Evolutionary conservation across 495 filamentous ascomycete species (phyloP).

Genomic region (Penicillium salamii): DNA sequence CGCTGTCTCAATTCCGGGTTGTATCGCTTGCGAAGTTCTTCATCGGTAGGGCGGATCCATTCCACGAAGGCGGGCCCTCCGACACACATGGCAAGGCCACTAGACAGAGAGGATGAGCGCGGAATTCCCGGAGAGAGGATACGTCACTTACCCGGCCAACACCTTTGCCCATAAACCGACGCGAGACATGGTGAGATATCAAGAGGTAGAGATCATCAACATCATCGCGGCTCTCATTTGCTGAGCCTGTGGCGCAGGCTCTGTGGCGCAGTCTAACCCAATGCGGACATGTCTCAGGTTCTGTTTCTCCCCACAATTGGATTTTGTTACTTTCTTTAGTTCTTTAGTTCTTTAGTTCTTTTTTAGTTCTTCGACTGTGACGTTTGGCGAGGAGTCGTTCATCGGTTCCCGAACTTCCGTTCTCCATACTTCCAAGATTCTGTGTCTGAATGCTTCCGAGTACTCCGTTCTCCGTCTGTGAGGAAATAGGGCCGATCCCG

Average conservation of each 20-base stretch:
- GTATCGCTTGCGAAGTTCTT: constrained; percentile 89
- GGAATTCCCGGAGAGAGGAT: background rate
- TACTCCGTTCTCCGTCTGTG: no score
- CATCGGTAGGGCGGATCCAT: constrained; percentile 80
- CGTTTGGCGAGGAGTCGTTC: no score
- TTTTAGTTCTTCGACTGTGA: background rate
- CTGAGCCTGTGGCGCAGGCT: constrained; percentile 11
- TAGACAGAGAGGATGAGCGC: constrained; percentile 30
- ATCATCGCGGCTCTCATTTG: constrained; percentile 24
- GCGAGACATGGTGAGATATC: constrained; percentile 41
- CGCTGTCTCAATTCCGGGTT: constrained; percentile 89
- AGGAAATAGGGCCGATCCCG: no score
- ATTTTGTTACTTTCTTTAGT: background rate
- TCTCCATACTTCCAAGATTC: no score
- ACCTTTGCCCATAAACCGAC: constrained; percentile 55
- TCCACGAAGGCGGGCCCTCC: constrained; percentile 84
- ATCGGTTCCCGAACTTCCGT: no score
- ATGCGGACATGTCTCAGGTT: background rate
- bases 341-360: no score
- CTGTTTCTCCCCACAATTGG: background rate
- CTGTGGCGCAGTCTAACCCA: constrained; percentile 11
- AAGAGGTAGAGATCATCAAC: constrained; percentile 12
- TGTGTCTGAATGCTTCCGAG: no score
- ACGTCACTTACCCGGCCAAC: constrained; percentile 45
- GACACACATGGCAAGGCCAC: constrained; percentile 64